These are phyloP conservation scores for Aphanomyces euteiches DNA, from an alignment of 352 stramenopile genomes.

Conservation along the genomic window DNA sequence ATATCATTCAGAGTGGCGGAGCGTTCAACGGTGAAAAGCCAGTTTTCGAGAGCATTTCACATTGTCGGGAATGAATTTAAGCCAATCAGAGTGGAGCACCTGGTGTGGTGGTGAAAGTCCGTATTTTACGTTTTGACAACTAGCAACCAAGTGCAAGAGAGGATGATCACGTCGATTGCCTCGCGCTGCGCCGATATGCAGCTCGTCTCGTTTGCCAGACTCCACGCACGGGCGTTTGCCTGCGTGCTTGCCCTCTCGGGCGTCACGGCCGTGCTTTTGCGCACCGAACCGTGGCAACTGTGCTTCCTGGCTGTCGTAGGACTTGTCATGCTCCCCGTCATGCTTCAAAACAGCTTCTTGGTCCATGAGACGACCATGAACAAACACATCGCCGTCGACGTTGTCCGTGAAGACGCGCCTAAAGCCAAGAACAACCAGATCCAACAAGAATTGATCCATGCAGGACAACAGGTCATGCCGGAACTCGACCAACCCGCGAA, in stretches of 20 bases:
- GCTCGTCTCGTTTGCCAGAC: not conserved
- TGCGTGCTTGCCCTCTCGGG: slow-evolving; percentile 17
- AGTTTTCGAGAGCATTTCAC: slow-evolving; percentile 9
- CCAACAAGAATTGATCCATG: not conserved
- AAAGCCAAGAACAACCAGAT: slow-evolving; percentile 2
- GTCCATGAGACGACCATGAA: not conserved
- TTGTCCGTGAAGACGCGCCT: not conserved
- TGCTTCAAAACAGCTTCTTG: slow-evolving; percentile 25
- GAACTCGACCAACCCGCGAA: not conserved
- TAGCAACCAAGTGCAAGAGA: not conserved
- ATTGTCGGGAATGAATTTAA: not conserved
- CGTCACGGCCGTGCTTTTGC: slow-evolving; percentile 16
- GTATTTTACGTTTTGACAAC: slow-evolving; percentile 14
- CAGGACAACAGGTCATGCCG: not conserved
- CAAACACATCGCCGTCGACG: not conserved
- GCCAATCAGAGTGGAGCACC: slow-evolving; percentile 6
- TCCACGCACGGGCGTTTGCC: slow-evolving; percentile 14
- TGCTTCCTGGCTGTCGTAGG: slow-evolving; percentile 21
- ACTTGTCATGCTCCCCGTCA: slow-evolving; percentile 24
- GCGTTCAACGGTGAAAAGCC: not conserved
- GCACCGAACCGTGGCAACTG: slow-evolving; percentile 26
- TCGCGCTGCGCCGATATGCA: not conserved
- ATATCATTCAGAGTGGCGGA: too few species aligned
- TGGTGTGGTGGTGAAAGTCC: not conserved
- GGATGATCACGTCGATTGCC: slow-evolving; percentile 8